Evolutionary conservation across 805 yeast genomes (phyloP), one percentile per base, ranked within the genome.

Genomic region (Debaryomyces castellii): DNA sequence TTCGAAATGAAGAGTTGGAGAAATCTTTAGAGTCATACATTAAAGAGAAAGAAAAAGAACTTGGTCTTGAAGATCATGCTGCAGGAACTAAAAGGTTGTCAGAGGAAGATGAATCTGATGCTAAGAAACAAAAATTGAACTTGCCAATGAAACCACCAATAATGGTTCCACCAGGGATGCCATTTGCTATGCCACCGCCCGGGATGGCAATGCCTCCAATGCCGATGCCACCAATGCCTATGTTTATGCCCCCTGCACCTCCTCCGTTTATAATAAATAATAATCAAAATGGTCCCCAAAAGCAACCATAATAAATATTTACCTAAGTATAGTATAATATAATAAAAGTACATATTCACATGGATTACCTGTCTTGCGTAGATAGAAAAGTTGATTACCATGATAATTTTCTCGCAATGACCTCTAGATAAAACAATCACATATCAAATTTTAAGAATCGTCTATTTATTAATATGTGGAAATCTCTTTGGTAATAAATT

Each of bases 1-100:
- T 73, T 4, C 72, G 75, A 1, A 90, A 89, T 58, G 71, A 73
- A 39, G 87, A 78, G n/a, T 70, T 81, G 59, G 78, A 78, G 45
- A 63, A 66, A 25, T 74, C 79, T 45, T 77, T 91, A 16, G 66
- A 77, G 24, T 71, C 73, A 28, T 87, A 74, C 47, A 50, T 81
- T 5, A 71, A 73, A 45, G 65, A 55, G 46, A 66, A 58, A 41
- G 51, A 61, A 38, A 42, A 51, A 18, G 66, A 63, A 52, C 56
- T 69, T 42, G 75, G 72, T 1, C 49, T 70, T 21, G 65, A 66
- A 45, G 67, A 69, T 41, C 22, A 35, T 6, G 28, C 54, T 7
- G 25, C 47, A 20, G 24, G 27, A 6, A 51, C 50, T 14, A 59
- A 59, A 51, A 46, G 71, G 40, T 25, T 50, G 25, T 57, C 49